phyloP scores from a whole-genome alignment of 352 stramenopile genomes.

The Blastocystis sp. region DNA sequence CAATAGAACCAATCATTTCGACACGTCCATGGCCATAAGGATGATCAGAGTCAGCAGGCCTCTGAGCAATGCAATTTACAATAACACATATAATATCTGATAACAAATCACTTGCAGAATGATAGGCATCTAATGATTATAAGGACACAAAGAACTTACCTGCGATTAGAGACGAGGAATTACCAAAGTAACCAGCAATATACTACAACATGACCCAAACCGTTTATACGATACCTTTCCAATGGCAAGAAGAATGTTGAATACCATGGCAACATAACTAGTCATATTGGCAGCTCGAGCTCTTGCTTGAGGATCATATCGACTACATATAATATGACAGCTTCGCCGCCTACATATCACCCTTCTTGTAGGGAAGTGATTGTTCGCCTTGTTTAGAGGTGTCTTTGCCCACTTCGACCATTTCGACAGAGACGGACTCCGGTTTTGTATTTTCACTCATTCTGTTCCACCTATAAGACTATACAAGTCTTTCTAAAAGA shows the following conservation, averaged over 20 bases:
- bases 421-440: background rate
- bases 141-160: background rate
- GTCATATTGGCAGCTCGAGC: conserved; percentile 40
- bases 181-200: conserved; percentile 42
- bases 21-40: conserved; percentile 79
- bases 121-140: conserved; percentile 70
- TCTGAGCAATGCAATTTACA: conserved; percentile 73
- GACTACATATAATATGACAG: background rate
- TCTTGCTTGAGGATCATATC: conserved; percentile 31
- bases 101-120: conserved; percentile 78
- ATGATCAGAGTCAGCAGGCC: conserved; percentile 76
- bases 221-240: background rate
- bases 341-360: background rate
- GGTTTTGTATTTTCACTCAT: background rate
- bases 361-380: background rate
- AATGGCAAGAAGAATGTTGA: conserved; percentile 30
- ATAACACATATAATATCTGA: conserved; percentile 79
- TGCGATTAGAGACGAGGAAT: conserved; percentile 26
- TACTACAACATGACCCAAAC: conserved; percentile 13
- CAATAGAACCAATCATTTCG: conserved; percentile 77
- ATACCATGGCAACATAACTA: conserved; percentile 12
- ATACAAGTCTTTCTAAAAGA: background rate
- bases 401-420: background rate
- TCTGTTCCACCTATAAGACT: background rate
- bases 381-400: background rate